Evolutionary conservation across 2,329 filamentous ascomycete genomes (phyloP).

Genomic region (Chaetoscypha palmicola): DNA sequence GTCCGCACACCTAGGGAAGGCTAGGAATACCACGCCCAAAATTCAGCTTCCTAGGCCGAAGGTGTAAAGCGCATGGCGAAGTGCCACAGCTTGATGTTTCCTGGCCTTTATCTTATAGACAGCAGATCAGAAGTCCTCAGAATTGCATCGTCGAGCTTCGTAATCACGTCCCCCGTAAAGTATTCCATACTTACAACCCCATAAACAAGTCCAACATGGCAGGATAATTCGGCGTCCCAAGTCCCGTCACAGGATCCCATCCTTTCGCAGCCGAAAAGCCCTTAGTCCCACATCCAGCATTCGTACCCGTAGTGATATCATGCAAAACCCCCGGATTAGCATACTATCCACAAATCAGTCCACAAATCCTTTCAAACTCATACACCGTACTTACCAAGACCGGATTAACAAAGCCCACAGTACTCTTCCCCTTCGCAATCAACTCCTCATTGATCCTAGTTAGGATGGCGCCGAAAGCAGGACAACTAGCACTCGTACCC

Average conservation of each 20-base stretch:
- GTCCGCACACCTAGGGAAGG: too few relatives aligned
- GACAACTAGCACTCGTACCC: slow-evolving; percentile 50
- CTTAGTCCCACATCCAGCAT: slow-evolving; percentile 29
- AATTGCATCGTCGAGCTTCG: too few relatives aligned
- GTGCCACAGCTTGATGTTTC: too few relatives aligned
- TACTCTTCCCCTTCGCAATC: slow-evolving; percentile 39
- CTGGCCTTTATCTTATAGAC: too few relatives aligned
- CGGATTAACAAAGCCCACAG: slow-evolving; percentile 47
- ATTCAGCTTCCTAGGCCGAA: too few relatives aligned
- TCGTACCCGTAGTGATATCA: slow-evolving; percentile 28
- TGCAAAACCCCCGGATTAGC: slow-evolving; percentile 19
- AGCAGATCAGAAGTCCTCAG: too few relatives aligned
- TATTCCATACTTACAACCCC: slow-evolving; percentile 5
- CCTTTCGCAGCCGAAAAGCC: slow-evolving; percentile 28
- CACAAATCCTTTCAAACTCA: neutral
- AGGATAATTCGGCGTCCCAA: slow-evolving; percentile 23
- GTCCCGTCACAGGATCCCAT: slow-evolving; percentile 32
- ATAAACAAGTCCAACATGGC: slow-evolving; percentile 21
- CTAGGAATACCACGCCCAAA: too few relatives aligned
- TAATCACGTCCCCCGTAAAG: too few relatives aligned
- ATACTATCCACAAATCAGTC: slow-evolving; percentile 11
- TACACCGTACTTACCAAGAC: slow-evolving; percentile 10
- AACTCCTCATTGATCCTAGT: slow-evolving; percentile 55
- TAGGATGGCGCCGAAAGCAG: slow-evolving; percentile 49
- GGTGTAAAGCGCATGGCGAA: too few relatives aligned